Percentiles rank a stretch among this genome's conserved stretches.
phyloP scores from a whole-genome alignment of 768 basidiomycete genomes.

The Leccinum uliginosum region DNA sequence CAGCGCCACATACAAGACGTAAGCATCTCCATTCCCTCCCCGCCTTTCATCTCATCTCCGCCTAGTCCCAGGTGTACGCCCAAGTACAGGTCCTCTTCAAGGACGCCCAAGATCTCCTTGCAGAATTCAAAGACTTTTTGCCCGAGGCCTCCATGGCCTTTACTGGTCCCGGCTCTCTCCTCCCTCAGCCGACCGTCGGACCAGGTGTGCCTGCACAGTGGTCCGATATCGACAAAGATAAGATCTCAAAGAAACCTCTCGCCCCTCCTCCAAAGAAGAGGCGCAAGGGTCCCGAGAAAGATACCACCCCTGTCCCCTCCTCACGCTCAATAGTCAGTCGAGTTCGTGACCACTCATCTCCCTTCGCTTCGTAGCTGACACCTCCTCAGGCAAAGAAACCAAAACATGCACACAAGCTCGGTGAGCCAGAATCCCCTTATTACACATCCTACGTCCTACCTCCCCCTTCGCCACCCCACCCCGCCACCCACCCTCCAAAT shows the following conservation, averaged over 20 bases:
- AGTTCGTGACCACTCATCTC: conserved; percentile 31
- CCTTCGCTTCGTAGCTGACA: conserved; percentile 4
- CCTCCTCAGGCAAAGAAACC: conserved; percentile 51
- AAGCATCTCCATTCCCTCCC: conserved; percentile 26
- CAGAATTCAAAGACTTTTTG: conserved; percentile 79
- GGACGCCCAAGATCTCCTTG: conserved; percentile 72
- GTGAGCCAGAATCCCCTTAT: conserved; percentile 51
- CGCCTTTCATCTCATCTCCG: conserved; percentile 1
- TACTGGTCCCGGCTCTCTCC: conserved; percentile 36
- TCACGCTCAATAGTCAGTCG: conserved; percentile 46
- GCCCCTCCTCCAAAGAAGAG: conserved; percentile 49
- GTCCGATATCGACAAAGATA: conserved; percentile 37
- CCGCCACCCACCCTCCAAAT: conserved; percentile 15
- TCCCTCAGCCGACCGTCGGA: conserved; percentile 44
- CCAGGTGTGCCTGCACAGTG: conserved; percentile 35
- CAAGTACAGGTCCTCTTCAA: conserved; percentile 81
- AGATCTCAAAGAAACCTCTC: conserved; percentile 41
- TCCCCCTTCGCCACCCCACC: conserved; percentile 31
- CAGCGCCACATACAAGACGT: conserved; percentile 70
- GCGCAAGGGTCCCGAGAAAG: conserved; percentile 65
- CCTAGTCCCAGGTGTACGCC: conserved; percentile 68
- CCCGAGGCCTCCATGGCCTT: conserved; percentile 55
- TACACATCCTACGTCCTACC: conserved; percentile 44
- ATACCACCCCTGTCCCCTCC: conserved; percentile 55
- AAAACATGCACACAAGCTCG: conserved; percentile 57